These are phyloP conservation scores for Talaromyces rugulosus DNA, from an alignment of 2,329 filamentous ascomycete species.

Conservation along the genomic window DNA sequence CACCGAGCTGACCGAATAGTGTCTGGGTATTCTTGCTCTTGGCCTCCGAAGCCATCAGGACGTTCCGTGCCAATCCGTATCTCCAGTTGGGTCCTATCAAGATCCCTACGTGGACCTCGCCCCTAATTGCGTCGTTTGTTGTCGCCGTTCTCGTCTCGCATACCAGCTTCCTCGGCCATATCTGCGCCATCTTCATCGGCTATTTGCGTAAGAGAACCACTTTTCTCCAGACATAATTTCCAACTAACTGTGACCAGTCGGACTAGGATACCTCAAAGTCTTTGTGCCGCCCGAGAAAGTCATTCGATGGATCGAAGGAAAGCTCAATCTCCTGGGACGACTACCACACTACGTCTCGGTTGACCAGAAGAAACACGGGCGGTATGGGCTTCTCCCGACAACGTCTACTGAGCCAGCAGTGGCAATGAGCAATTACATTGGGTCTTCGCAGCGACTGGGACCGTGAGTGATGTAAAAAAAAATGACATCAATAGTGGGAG, in stretches of 20 bases:
- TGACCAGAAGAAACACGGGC: slow-evolving; percentile 91
- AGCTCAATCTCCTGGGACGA: slow-evolving; percentile 76
- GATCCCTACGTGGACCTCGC: slow-evolving; percentile 90
- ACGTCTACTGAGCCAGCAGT: slow-evolving; percentile 34
- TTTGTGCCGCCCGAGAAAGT: slow-evolving; percentile 85
- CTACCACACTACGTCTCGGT: slow-evolving; percentile 90
- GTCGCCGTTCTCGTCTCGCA: slow-evolving; percentile 73
- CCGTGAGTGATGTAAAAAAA: slow-evolving; percentile 53
- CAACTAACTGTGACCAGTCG: slow-evolving; percentile 50
- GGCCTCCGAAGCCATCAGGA: slow-evolving; percentile 79
- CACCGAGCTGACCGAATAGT: slow-evolving; percentile 44
- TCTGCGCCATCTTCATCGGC: slow-evolving; percentile 77
- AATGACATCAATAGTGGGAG: neutral
- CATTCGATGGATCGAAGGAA: slow-evolving; percentile 81
- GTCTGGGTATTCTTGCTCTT: slow-evolving; percentile 91
- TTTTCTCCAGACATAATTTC: neutral
- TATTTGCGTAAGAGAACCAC: slow-evolving; percentile 66
- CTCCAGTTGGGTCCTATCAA: slow-evolving; percentile 62
- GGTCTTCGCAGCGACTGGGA: slow-evolving; percentile 62
- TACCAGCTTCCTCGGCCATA: slow-evolving; percentile 79
- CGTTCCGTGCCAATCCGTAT: slow-evolving; percentile 74
- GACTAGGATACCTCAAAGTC: slow-evolving; percentile 82
- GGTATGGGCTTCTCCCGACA: slow-evolving; percentile 81
- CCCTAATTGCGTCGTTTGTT: slow-evolving; percentile 70
- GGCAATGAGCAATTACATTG: slow-evolving; percentile 56